phyloP scores from a whole-genome alignment of 2,329 filamentous ascomycete genomes.

The Cercospora janseana region DNA sequence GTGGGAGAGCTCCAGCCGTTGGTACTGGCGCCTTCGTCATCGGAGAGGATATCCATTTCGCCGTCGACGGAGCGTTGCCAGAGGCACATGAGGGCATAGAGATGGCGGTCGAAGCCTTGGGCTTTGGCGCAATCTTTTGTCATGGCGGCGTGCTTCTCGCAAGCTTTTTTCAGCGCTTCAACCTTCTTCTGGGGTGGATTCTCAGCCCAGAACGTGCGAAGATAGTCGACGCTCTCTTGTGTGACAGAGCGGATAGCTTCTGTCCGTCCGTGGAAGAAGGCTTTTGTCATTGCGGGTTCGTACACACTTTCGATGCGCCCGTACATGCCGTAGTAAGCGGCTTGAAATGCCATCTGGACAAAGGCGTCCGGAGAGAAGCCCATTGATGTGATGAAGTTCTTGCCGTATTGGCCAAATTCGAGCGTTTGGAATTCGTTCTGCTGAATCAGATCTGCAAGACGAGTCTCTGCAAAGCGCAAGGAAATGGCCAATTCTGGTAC shows the following conservation, averaged over 20 bases:
- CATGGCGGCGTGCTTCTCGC: constrained; percentile 73
- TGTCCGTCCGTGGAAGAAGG: constrained; percentile 87
- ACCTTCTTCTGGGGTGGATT: constrained; percentile 80
- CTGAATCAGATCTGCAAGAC: constrained; percentile 88
- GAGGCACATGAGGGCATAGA: constrained; percentile 90
- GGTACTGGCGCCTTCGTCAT: constrained; percentile 52
- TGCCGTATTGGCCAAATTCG: constrained; percentile 85
- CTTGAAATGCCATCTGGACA: constrained; percentile 98
- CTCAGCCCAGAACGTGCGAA: constrained; percentile 92
- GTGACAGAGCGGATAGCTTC: constrained; percentile 89
- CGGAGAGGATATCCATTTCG: constrained; percentile 49
- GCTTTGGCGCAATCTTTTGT: constrained; percentile 87
- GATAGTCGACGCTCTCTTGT: constrained; percentile 78
- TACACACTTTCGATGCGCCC: constrained; percentile 93
- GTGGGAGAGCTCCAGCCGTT: constrained; percentile 57
- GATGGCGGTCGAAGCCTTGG: constrained; percentile 84
- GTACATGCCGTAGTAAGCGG: constrained; percentile 95
- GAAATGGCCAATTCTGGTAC: constrained; percentile 85
- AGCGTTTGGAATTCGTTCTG: constrained; percentile 95
- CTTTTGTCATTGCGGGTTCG: constrained; percentile 97
- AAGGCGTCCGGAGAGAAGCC: constrained; percentile 96
- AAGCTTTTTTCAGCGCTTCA: constrained; percentile 78
- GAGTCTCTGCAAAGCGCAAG: constrained; percentile 89
- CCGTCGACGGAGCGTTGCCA: constrained; percentile 90
- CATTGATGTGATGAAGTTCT: constrained; percentile 96